Percentiles rank a stretch among this genome's conserved stretches.
Evolutionary conservation across 257 asterid species (phyloP).

Genomic region (Sherardia arvensis): DNA sequence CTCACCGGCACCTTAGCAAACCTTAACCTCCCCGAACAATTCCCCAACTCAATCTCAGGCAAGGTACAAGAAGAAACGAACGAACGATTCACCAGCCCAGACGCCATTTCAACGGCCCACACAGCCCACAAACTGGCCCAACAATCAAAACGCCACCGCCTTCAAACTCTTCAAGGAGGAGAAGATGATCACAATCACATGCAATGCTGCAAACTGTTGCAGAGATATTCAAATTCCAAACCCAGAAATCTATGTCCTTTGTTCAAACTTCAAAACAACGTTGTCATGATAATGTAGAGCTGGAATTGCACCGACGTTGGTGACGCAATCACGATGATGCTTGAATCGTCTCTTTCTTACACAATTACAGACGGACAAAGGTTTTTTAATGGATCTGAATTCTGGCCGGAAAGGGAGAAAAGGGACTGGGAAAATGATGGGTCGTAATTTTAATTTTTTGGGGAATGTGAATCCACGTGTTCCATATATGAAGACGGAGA

Average conservation of each 20-base stretch:
- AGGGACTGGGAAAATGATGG: background rate
- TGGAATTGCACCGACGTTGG: background rate
- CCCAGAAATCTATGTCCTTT: background rate
- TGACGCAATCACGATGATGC: background rate
- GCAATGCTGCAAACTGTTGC: conserved; percentile 1
- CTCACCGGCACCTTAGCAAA: conserved; percentile 27
- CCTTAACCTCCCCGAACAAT: conserved; percentile 22
- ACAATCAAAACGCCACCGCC: background rate
- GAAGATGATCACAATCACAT: background rate
- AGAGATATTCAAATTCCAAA: no score
- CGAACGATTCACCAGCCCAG: conserved; percentile 25
- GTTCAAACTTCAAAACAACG: background rate
- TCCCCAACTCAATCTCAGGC: conserved; percentile 16
- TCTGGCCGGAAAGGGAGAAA: background rate
- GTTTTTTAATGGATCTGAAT: background rate
- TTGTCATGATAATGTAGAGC: background rate
- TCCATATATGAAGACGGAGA: background rate
- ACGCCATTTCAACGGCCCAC: conserved; percentile 30
- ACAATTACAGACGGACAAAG: background rate
- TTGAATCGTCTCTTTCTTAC: background rate
- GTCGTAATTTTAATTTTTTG: no score
- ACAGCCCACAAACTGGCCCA: conserved; percentile 2
- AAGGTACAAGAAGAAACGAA: conserved; percentile 14
- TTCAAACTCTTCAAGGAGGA: background rate
- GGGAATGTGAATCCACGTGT: conserved; percentile 3